These are phyloP conservation scores for Candida oleophila DNA, from an alignment of 805 yeast genomes.

Conservation along the genomic window DNA sequence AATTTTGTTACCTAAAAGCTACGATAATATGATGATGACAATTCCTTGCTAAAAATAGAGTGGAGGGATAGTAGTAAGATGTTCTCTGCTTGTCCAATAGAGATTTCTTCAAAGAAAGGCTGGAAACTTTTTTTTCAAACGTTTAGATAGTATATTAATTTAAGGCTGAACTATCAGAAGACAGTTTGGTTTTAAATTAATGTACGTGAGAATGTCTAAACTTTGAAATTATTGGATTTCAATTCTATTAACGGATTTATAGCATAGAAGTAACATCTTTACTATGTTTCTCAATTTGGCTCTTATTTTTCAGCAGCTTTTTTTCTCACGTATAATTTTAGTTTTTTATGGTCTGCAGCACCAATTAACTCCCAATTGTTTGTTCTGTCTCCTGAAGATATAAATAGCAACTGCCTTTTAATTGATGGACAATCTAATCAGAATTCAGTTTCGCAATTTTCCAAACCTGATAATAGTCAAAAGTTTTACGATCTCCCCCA, in stretches of 20 bases:
- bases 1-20: conserved; percentile 30
- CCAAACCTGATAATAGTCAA: not conserved
- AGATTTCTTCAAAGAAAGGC: not conserved
- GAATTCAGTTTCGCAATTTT: not conserved
- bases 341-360: conserved; percentile 35
- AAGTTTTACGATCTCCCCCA: not conserved
- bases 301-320: not conserved
- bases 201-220: conserved; percentile 19
- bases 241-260: conserved; percentile 15
- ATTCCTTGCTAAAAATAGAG: not conserved
- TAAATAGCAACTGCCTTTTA: not conserved
- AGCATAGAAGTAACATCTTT: conserved; percentile 32
- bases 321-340: conserved; percentile 11
- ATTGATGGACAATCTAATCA: not conserved
- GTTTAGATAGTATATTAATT: conserved; percentile 20
- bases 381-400: conserved; percentile 10
- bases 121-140: not conserved
- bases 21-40: conserved; percentile 7
- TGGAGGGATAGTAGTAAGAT: conserved; percentile 5
- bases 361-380: conserved; percentile 34
- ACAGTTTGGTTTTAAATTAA: conserved; percentile 15
- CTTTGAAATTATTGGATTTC: conserved; percentile 1
- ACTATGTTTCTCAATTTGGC: not conserved
- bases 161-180: conserved; percentile 12
- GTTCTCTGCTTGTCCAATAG: conserved; percentile 15